Base-by-base conservation (phyloP, 352 stramenopile genomes). In the Phytophthora uliginosa region DNA sequence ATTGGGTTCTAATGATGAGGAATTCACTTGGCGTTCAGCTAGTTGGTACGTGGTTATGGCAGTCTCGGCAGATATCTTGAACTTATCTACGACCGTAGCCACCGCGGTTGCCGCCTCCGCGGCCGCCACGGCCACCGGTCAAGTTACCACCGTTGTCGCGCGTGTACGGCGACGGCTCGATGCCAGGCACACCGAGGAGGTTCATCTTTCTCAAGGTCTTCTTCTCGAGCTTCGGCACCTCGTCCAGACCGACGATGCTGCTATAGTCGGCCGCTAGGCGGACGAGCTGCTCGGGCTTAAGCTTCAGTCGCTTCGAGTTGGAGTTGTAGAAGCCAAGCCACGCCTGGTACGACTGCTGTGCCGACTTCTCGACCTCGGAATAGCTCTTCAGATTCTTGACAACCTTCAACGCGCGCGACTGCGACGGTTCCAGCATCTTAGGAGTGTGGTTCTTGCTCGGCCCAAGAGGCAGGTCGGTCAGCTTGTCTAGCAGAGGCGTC, bases 271-370 rank as follows among this genome's bases (percentile, higher is more conserved):
- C 96, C 10, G 86, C 91, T 62, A 94, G 71, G 47, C 82, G 58
- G 33, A 98, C 95, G 26, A 98, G 79, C 12, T 80, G 63, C 26
- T 65, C 68, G 20, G 82, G 69, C 64, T 77, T 72, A 22, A 91
- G 60, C 28, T 76, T 83, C 56, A 92, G 48, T 13, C 72, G 77
- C 76, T 91, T 94, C 24, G 85, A 20, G 63, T 94, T 62, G 34
- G 86, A 88, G 74, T 94, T 94, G 94, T 99, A 99, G 78, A 98
- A 99, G 15, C 97, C 97, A 34, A 99, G 85, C 88, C 90, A 99
- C 38, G 96, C 95, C 78, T 97, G 85, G 77, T 99, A 99, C 59
- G 95, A 97, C 69, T 94, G 79, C 74, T 90, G 84, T 12, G 85
- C 91, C 48, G 85, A 91, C 68, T 95, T 92, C 55, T 92, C 83